Evolutionary conservation across 1,284 basidiomycete species (phyloP), one percentile per base, ranked within the genome.

Genomic region (Gastroboletus turbinatus): DNA sequence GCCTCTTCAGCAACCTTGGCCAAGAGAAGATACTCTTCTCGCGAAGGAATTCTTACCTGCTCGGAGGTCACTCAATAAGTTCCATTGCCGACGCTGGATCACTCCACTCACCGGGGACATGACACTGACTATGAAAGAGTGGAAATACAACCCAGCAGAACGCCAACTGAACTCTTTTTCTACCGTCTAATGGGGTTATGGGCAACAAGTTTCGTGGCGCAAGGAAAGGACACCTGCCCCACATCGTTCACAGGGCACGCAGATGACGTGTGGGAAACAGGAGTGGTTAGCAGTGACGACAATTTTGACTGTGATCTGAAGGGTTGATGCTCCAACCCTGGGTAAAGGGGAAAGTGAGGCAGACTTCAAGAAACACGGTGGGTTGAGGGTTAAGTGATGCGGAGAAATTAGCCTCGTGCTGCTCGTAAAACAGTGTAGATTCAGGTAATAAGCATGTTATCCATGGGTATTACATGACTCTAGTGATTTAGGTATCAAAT

Each of bases 1-100:
- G 85, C 83, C 65, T 86, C 82, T 57, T 84, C 84, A 23, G 85
- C 84, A 27, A 88, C 73, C 63, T 84, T 84, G n/a, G 85, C 84
- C 51, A 88, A 70, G 61, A 80, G 78, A 46, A 82, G 68, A 56
- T 71, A 72, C 58, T 81, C 74, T 42, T 75, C 68, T 50, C 71
- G 69, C 30, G 74, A 67, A 35, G 63, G 59, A 30, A 71, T 56
- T 50, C 67, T 72, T 42, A 70, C 68, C 68, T 70, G 39, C 30
- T 33, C 23, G 8, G 30, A 52, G 29, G 44, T 57, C 19, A 50
- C 49, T 53, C 42, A 50, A 50, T 52, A 45, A 51, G 39, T 13
- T 30, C 13, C 29, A 42, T 44, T 33, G 27, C 46, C 10, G 30
- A 50, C 14, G 25, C 19, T 29, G 40, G 35, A 36, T 53, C 42